phyloP scores from a whole-genome alignment of 257 asterid genomes.

The Apocynum venetum region DNA sequence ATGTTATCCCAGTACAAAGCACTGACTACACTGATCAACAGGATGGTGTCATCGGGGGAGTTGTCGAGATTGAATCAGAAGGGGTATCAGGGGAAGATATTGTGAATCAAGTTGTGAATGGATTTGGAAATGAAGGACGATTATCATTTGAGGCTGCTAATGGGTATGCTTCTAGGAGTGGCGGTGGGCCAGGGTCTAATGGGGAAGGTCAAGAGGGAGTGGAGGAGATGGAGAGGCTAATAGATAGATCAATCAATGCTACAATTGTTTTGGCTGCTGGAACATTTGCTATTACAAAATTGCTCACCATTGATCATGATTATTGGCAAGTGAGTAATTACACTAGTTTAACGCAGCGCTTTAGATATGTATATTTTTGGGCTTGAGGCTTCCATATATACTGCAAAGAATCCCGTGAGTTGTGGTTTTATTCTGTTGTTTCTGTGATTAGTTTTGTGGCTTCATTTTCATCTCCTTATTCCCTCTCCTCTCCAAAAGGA shows the following conservation, averaged over 20 bases:
- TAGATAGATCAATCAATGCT: constrained; percentile 74
- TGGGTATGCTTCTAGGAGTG: constrained; percentile 43
- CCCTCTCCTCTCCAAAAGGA: neutral
- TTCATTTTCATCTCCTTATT: neutral
- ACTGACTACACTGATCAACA: constrained; percentile 46
- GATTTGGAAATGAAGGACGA: constrained; percentile 56
- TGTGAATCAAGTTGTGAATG: constrained; percentile 53
- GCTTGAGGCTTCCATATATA: neutral
- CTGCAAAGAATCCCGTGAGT: neutral
- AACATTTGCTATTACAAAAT: constrained; percentile 69
- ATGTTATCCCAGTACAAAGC: constrained; percentile 52
- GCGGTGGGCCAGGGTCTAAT: constrained; percentile 31
- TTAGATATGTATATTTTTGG: neutral
- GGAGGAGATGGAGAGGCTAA: constrained; percentile 39
- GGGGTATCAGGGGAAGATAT: constrained; percentile 36
- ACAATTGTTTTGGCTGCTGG: constrained; percentile 73
- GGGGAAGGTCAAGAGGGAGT: constrained; percentile 30
- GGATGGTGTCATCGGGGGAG: constrained; percentile 38
- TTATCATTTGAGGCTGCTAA: constrained; percentile 57
- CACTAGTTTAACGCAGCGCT: neutral
- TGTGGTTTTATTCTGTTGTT: neutral
- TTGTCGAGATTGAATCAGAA: constrained; percentile 13
- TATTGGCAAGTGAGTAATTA: constrained; percentile 73
- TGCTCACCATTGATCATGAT: constrained; percentile 74
- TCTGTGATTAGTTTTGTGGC: neutral